Percentiles rank a stretch among this genome's conserved stretches.
phyloP scores from a whole-genome alignment of 2,329 filamentous ascomycete species.

The Aspergillus sp. region DNA sequence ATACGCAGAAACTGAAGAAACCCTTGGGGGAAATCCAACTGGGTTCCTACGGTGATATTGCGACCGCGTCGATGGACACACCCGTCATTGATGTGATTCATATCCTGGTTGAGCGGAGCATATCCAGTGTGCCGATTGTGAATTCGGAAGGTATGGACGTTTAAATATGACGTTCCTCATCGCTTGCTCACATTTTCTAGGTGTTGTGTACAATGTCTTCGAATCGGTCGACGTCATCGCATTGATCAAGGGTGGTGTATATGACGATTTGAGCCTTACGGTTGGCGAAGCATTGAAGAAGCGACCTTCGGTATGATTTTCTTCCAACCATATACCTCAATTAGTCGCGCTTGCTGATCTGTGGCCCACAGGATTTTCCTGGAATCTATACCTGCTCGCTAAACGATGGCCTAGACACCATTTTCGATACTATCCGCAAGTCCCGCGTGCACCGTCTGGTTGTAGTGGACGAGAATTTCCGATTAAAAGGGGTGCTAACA shows the following conservation, averaged over 20 bases:
- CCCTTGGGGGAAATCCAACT: slow-evolving; percentile 79
- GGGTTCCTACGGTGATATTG: slow-evolving; percentile 78
- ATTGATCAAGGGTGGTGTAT: slow-evolving; percentile 87
- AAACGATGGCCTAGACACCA: slow-evolving; percentile 87
- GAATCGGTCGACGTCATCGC: slow-evolving; percentile 97
- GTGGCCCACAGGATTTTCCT: slow-evolving; percentile 69
- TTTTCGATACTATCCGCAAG: slow-evolving; percentile 95
- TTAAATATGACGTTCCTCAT: neutral
- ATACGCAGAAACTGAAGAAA: slow-evolving; percentile 86
- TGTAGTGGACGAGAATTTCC: slow-evolving; percentile 85
- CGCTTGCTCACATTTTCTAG: slow-evolving; percentile 34
- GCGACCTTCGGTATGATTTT: slow-evolving; percentile 64
- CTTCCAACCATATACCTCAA: slow-evolving; percentile 33
- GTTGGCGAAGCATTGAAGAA: slow-evolving; percentile 88
- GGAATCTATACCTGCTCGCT: slow-evolving; percentile 96
- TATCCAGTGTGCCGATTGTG: slow-evolving; percentile 90
- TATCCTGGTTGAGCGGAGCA: slow-evolving; percentile 86
- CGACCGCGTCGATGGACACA: slow-evolving; percentile 83
- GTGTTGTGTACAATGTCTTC: slow-evolving; percentile 86
- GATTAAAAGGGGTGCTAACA: slow-evolving; percentile 84
- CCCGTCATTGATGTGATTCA: slow-evolving; percentile 94
- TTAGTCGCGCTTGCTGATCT: slow-evolving; percentile 26
- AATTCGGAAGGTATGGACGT: slow-evolving; percentile 63
- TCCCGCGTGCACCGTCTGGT: slow-evolving; percentile 91
- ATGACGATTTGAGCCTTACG: slow-evolving; percentile 82